These are phyloP conservation scores for Amanita exitialis DNA, from an alignment of 768 basidiomycete species.

Conservation along the genomic window DNA sequence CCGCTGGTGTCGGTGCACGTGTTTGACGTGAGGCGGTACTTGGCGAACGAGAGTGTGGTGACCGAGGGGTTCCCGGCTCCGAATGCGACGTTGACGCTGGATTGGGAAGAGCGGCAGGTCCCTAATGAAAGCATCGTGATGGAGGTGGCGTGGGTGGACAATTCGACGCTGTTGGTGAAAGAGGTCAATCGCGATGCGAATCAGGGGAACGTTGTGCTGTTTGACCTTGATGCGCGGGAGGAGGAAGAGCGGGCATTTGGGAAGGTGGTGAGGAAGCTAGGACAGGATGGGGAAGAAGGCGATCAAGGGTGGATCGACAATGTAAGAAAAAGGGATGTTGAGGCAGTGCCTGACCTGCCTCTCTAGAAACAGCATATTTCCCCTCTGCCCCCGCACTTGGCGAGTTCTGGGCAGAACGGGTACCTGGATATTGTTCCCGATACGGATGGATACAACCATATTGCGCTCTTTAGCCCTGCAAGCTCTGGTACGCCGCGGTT, in stretches of 20 bases:
- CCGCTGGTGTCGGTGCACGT: slow-evolving; percentile 77
- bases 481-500: slow-evolving; percentile 62
- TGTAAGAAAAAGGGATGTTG: slow-evolving; percentile 32
- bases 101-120: slow-evolving; percentile 55
- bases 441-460: slow-evolving; percentile 77
- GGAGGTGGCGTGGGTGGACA: slow-evolving; percentile 85
- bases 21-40: slow-evolving; percentile 62
- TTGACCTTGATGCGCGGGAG: slow-evolving; percentile 37
- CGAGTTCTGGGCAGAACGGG: slow-evolving; percentile 37
- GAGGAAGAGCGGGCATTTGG: slow-evolving; percentile 25
- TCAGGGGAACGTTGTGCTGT: slow-evolving; percentile 70
- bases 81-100: slow-evolving; percentile 42
- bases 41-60: slow-evolving; percentile 21
- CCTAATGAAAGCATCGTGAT: slow-evolving; percentile 58
- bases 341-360: neutral
- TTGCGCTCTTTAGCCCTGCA: slow-evolving; percentile 83
- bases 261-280: slow-evolving; percentile 64
- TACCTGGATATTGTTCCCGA: slow-evolving; percentile 90
- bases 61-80: slow-evolving; percentile 17
- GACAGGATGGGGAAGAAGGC: slow-evolving; percentile 74
- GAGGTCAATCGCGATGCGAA: slow-evolving; percentile 82
- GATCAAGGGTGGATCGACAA: slow-evolving; percentile 94
- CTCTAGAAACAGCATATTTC: slow-evolving; percentile 53
- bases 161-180: slow-evolving; percentile 65
- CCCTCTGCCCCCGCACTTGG: slow-evolving; percentile 38